These are phyloP conservation scores for Nelumbo lutea DNA, from an alignment of 164 flowering plant species.

Conservation along the genomic window DNA sequence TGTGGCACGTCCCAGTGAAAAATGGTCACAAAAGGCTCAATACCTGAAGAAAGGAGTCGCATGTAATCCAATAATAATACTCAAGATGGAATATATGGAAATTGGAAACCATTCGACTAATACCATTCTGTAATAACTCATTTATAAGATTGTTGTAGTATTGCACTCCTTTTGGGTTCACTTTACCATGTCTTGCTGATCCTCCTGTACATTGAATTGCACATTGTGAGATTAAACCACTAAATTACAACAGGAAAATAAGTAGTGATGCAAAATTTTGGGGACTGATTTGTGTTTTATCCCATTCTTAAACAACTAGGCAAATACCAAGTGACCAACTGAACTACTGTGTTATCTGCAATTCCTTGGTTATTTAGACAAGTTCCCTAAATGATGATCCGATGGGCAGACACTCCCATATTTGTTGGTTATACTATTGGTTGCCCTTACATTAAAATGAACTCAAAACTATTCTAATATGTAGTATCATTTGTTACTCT, in stretches of 20 bases:
- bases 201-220: conserved; percentile 13
- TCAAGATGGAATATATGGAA: not conserved
- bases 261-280: not conserved
- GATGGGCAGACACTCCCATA: too few species aligned
- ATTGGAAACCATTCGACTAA: not conserved
- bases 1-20: conserved; percentile 34
- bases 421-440: too few species aligned
- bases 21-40: conserved; percentile 25
- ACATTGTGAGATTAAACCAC: not conserved
- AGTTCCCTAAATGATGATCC: too few species aligned
- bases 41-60: conserved; percentile 10
- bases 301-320: too few species aligned
- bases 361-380: too few species aligned
- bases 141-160: conserved; percentile 14
- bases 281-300: too few species aligned
- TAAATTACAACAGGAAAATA: not conserved
- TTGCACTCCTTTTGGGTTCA: conserved; percentile 12
- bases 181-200: conserved; percentile 15
- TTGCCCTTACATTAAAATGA: too few species aligned
- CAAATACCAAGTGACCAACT: too few species aligned
- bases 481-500: not conserved
- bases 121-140: conserved; percentile 22
- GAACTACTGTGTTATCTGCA: too few species aligned
- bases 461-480: not conserved
- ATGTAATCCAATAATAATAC: not conserved